Conservation (phyloP, 768 basidiomycete genomes). For the Trametes villosa region DNA sequence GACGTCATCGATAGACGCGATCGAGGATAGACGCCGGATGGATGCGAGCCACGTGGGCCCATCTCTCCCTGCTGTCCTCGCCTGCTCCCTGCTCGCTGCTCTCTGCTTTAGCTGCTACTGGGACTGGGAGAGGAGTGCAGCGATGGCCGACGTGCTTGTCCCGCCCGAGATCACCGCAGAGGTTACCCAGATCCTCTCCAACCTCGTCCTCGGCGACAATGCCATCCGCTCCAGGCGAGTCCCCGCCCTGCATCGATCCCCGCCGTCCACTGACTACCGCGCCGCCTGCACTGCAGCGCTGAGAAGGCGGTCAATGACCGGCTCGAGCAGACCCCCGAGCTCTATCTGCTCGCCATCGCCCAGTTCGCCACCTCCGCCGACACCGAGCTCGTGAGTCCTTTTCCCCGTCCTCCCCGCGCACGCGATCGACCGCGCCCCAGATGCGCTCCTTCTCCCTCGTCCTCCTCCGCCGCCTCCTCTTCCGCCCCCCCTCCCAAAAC, state of each 20-base stretch:
- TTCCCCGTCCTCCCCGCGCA: neutral
- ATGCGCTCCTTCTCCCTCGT: conserved; percentile 89
- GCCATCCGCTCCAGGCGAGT: conserved; percentile 72
- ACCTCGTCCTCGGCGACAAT: conserved; percentile 84
- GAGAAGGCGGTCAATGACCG: conserved; percentile 84
- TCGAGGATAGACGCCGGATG: no score
- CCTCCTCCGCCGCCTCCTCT: conserved; percentile 76
- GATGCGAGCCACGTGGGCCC: no score
- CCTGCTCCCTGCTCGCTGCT: no score
- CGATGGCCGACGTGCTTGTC: conserved; percentile 33
- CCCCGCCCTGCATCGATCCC: neutral
- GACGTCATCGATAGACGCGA: no score
- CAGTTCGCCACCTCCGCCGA: conserved; percentile 80
- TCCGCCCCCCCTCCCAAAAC: conserved; percentile 53
- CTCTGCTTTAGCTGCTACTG: no score
- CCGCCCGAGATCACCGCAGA: conserved; percentile 74
- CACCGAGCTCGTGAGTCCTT: conserved; percentile 71
- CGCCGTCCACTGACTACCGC: neutral
- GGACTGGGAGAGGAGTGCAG: no score
- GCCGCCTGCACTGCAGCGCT: conserved; percentile 49
- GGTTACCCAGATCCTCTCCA: conserved; percentile 82
- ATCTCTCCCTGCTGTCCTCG: no score
- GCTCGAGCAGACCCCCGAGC: conserved; percentile 75
- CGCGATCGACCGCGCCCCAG: conserved; percentile 38
- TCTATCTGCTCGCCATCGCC: conserved; percentile 76